Conservation (phyloP, 2,329 filamentous ascomycete genomes). For the Aspergillus ustus region DNA sequence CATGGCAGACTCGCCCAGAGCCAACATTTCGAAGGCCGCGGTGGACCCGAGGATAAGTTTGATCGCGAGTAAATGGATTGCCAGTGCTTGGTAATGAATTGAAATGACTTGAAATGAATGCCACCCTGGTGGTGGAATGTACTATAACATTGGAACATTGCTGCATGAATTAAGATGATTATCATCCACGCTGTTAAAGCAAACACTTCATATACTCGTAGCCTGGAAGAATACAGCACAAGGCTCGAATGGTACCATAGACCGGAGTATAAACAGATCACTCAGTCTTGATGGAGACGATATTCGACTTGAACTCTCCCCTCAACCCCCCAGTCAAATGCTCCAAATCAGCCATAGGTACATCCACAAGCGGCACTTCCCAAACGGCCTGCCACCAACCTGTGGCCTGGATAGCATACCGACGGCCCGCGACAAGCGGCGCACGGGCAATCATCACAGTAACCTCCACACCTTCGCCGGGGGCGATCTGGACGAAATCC, state of each 20-base stretch:
- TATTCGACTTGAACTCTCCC: slow-evolving; percentile 31
- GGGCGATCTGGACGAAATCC: slow-evolving; percentile 38
- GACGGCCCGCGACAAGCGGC: slow-evolving; percentile 33
- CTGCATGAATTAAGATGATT: not conserved
- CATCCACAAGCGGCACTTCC: slow-evolving; percentile 28
- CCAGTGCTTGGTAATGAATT: not conserved
- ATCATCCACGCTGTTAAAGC: not conserved
- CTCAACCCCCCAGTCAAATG: slow-evolving; percentile 23
- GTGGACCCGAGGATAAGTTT: slow-evolving; percentile 42
- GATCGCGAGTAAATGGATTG: slow-evolving; percentile 30
- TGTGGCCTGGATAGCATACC: slow-evolving; percentile 38
- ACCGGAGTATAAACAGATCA: not conserved
- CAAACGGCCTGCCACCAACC: slow-evolving; percentile 45
- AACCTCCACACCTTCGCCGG: slow-evolving; percentile 27
- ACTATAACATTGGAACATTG: slow-evolving; percentile 11
- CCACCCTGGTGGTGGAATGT: slow-evolving; percentile 1
- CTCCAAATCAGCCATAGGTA: slow-evolving; percentile 30
- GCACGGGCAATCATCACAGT: slow-evolving; percentile 33
- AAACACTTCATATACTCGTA: not conserved
- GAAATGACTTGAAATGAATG: not conserved
- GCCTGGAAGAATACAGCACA: too few relatives aligned
- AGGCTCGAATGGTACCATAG: too few relatives aligned
- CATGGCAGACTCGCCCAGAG: slow-evolving; percentile 38
- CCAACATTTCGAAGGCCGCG: slow-evolving; percentile 40
- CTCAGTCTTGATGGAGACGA: not conserved